Conservation (phyloP, 176 grass and related monocot genomes). For the Luzula sylvatica region DNA sequence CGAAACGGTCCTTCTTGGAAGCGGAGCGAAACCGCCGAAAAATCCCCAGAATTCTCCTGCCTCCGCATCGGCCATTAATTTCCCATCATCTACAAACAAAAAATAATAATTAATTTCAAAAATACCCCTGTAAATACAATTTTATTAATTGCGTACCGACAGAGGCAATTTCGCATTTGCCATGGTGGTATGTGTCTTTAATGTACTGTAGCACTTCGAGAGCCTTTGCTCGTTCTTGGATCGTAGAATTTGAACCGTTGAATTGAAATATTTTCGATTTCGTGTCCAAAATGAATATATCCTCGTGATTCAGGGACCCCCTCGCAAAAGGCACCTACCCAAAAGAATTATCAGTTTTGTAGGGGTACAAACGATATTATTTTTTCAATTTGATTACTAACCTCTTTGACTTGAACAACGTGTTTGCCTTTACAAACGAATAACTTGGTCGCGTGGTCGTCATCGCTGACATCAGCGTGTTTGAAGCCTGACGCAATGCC, state of each 20-base stretch:
- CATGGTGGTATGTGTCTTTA: conserved; percentile 92
- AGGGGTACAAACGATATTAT: too few relatives aligned
- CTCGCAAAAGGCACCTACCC: conserved; percentile 79
- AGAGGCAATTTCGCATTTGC: conserved; percentile 72
- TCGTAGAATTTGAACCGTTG: conserved; percentile 88
- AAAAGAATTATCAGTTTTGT: neutral
- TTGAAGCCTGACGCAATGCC: conserved; percentile 78
- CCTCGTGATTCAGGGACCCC: conserved; percentile 79
- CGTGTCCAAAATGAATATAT: conserved; percentile 95
- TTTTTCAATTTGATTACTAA: conserved; percentile 24
- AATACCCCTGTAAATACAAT: neutral
- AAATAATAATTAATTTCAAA: too few relatives aligned
- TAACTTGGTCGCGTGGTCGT: conserved; percentile 61
- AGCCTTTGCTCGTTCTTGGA: conserved; percentile 98
- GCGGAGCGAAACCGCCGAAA: conserved; percentile 96
- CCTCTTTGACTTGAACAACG: conserved; percentile 98
- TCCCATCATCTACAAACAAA: conserved; percentile 63
- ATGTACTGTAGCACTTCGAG: conserved; percentile 95
- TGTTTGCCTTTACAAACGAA: conserved; percentile 90
- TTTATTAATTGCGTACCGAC: conserved; percentile 51
- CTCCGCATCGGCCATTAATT: conserved; percentile 86
- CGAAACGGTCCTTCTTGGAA: conserved; percentile 56
- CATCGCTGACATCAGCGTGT: conserved; percentile 59
- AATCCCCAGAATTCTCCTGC: conserved; percentile 97
- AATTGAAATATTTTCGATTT: conserved; percentile 98